These are phyloP conservation scores for Actinomortierella wolfii DNA, from an alignment of 371 early-diverging fungal species.

Conservation along the genomic window DNA sequence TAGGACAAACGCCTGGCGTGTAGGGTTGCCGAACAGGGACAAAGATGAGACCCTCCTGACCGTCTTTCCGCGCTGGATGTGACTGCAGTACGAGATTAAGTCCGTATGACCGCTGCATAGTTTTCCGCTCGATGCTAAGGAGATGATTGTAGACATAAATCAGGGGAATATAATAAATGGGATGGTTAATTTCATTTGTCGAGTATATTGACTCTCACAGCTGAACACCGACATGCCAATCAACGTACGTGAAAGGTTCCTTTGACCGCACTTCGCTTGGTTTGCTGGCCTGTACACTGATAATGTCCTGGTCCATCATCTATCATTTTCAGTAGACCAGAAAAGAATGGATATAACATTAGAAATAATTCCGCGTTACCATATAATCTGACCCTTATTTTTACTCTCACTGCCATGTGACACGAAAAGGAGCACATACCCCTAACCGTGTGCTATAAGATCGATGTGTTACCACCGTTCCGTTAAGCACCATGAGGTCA, in stretches of 20 bases:
- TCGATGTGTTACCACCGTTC: constrained; percentile 57
- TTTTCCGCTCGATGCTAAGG: constrained; percentile 58
- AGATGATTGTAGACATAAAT: too few relatives aligned
- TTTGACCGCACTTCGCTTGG: constrained; percentile 23
- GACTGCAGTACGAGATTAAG: constrained; percentile 63
- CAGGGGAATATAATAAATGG: too few relatives aligned
- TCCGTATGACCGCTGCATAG: constrained; percentile 68
- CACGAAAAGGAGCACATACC: constrained; percentile 48
- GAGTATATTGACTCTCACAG: neutral
- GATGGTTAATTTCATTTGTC: too few relatives aligned
- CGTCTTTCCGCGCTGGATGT: constrained; percentile 72
- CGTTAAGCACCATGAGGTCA: constrained; percentile 70
- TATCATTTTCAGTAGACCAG: constrained; percentile 15
- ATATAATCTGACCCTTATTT: too few relatives aligned
- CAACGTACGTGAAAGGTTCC: constrained; percentile 69
- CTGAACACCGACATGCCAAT: too few relatives aligned
- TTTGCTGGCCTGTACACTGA: constrained; percentile 52
- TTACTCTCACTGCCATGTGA: too few relatives aligned
- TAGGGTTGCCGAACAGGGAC: constrained; percentile 82
- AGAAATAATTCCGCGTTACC: too few relatives aligned
- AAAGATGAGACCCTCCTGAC: constrained; percentile 90
- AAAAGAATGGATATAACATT: neutral
- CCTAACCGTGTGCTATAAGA: constrained; percentile 72
- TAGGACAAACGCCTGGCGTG: constrained; percentile 66
- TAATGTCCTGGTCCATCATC: constrained; percentile 70